phyloP scores from a whole-genome alignment of 1,284 basidiomycete genomes.

The Crepidotus sp. region DNA sequence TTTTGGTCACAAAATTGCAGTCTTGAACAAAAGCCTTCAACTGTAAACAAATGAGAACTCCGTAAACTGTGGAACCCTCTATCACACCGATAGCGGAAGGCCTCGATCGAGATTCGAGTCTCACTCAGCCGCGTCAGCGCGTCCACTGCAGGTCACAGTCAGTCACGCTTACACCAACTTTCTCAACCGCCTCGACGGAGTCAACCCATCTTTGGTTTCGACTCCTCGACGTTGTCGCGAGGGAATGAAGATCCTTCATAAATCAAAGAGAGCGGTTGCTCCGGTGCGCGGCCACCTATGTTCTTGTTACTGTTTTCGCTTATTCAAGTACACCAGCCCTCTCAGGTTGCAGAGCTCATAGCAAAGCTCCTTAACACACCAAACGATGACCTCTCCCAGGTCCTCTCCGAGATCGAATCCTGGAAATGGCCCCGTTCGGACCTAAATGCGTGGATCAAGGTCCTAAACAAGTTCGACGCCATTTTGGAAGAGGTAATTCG shows the following conservation, averaged over 20 bases:
- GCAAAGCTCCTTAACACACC: constrained; percentile 54
- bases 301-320: constrained; percentile 16
- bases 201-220: not conserved
- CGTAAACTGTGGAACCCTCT: too few relatives aligned
- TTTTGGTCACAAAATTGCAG: too few relatives aligned
- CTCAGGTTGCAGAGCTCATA: constrained; percentile 69
- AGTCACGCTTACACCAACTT: not conserved
- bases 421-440: constrained; percentile 98
- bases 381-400: constrained; percentile 56
- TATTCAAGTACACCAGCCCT: constrained; percentile 37
- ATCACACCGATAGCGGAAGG: too few relatives aligned
- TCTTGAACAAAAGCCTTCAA: too few relatives aligned
- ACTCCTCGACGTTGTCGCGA: constrained; percentile 36
- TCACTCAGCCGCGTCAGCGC: too few relatives aligned
- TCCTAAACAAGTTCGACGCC: constrained; percentile 91
- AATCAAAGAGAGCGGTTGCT: constrained; percentile 65
- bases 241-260: constrained; percentile 73
- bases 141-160: too few relatives aligned
- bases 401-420: constrained; percentile 55
- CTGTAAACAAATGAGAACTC: too few relatives aligned
- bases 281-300: constrained; percentile 38
- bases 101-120: too few relatives aligned
- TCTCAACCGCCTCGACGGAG: not conserved
- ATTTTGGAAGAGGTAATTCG: constrained; percentile 78
- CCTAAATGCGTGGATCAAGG: constrained; percentile 92